Base-by-base conservation (phyloP, 2,329 filamentous ascomycete species). In the Apiospora marii region DNA sequence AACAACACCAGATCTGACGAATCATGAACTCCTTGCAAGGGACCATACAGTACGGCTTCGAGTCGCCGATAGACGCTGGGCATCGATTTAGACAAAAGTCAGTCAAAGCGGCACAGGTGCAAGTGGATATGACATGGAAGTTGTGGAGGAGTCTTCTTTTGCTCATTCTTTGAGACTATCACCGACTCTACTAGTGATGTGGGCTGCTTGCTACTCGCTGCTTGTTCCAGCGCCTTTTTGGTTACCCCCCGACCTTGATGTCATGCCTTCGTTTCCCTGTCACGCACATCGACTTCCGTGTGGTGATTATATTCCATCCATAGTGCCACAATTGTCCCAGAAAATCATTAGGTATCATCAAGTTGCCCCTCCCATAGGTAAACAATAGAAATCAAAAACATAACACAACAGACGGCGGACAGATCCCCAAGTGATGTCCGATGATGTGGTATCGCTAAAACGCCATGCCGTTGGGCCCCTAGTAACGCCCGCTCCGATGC, bases 311-410 rank as follows among this genome's bases (percentile, higher is more conserved):
- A 19, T n/a, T 34, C 58, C 30, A 34, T 41, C 58, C 58, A 41
- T 41, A 41, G 34, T 49, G 10, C 46, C 22, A n/a, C 48, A 24
- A 22, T 64, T 64, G 34, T 41, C 58, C 58, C 58, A 64, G 34
- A 64, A 61, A 64, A 41, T 64, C 58, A 64, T 64, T 64, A 64
- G 58, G 58, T 64, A 64, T 64, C 58, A 64, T 64, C 58, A 64
- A n/a, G 58, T 64, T 64, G 30, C 58, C 53, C 58, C 58, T 64
- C 58, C 58, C 58, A 41, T 24, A 64, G 41, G 58, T 64, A 64
- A 64, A 41, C 7, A n/a, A n/a, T 41, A 64, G 14, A 64, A 64
- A 41, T n/a, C 19, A 64, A 64, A 22, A 22, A 64, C 58, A 41
- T 41, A 64, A 13, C 58, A 41, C 51, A 41, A n/a, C 5, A 64